Evolutionary conservation across 225 moss, liverwort and hornwort species (phyloP).

Genomic region (Polytrichum commune): DNA sequence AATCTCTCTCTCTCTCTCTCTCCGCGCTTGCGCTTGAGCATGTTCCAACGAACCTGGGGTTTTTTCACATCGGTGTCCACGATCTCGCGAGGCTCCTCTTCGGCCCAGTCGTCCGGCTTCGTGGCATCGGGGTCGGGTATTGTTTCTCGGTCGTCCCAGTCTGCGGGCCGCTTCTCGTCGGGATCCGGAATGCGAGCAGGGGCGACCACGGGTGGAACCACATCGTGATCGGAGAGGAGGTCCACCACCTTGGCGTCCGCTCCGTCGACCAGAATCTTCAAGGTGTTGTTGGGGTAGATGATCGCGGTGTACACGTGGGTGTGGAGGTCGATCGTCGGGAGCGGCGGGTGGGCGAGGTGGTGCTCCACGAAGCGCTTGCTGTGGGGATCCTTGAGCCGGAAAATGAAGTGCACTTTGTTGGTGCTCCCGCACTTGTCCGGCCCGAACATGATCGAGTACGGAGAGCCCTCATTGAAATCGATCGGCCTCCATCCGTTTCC

Average conservation of each 20-base stretch:
- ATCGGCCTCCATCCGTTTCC: slow-evolving; percentile 17
- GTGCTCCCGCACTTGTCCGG: slow-evolving; percentile 55
- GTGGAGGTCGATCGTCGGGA: slow-evolving; percentile 27
- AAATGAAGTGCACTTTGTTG: slow-evolving; percentile 54
- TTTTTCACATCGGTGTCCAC: slow-evolving; percentile 18
- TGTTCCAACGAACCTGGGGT: slow-evolving; percentile 14
- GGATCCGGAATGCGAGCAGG: slow-evolving; percentile 12
- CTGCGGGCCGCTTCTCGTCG: slow-evolving; percentile 11
- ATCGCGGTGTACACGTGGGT: slow-evolving; percentile 45
- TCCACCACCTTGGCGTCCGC: slow-evolving; percentile 23
- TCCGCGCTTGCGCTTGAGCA: background rate
- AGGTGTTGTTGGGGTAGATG: slow-evolving; percentile 20
- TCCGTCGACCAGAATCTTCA: slow-evolving; percentile 35
- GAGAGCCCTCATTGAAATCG: slow-evolving; percentile 35
- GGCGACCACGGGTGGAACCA: slow-evolving; percentile 33
- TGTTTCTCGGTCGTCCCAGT: slow-evolving; percentile 36
- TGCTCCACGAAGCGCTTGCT: slow-evolving; percentile 25
- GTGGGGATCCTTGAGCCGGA: slow-evolving; percentile 25
- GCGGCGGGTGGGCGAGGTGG: slow-evolving; percentile 35
- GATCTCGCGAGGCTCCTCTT: slow-evolving; percentile 35
- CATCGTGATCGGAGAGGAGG: slow-evolving; percentile 15
- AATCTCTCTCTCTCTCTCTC: background rate
- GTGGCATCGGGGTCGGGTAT: slow-evolving; percentile 23
- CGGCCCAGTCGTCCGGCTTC: slow-evolving; percentile 42
- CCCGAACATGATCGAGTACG: slow-evolving; percentile 60